Evolutionary conservation across 805 yeast genomes (phyloP).

Genomic region (Torulaspora gathmanii): DNA sequence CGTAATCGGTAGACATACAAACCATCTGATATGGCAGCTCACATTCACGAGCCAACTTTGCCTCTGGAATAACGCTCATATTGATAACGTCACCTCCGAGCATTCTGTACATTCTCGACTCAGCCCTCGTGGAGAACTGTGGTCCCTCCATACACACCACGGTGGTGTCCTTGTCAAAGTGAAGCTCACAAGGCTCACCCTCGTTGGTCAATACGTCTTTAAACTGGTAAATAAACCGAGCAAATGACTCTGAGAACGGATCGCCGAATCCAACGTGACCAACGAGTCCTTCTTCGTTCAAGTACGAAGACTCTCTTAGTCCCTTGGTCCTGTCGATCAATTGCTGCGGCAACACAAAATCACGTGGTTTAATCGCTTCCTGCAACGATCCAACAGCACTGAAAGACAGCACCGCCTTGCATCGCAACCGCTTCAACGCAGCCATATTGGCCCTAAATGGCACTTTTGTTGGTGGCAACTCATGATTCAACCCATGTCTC

Average conservation of each 20-base stretch:
- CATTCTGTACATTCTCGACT: conserved; percentile 74
- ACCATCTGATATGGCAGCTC: conserved; percentile 96
- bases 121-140: conserved; percentile 94
- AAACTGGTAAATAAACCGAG: conserved; percentile 56
- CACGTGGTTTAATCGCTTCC: conserved; percentile 85
- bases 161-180: conserved; percentile 65
- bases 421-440: conserved; percentile 84
- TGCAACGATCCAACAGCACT: conserved; percentile 95
- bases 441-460: conserved; percentile 95
- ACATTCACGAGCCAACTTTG: conserved; percentile 94
- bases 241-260: conserved; percentile 80
- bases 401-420: conserved; percentile 83
- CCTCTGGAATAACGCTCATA: conserved; percentile 97
- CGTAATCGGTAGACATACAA: conserved; percentile 98
- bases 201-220: conserved; percentile 49
- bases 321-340: conserved; percentile 97
- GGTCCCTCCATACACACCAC: conserved; percentile 99
- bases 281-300: conserved; percentile 81
- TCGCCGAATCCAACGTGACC: conserved; percentile 98
- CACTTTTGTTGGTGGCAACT: conserved; percentile 83
- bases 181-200: conserved; percentile 61
- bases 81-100: conserved; percentile 96
- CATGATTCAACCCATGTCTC: conserved; percentile 90
- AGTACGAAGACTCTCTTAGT: conserved; percentile 81
- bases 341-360: conserved; percentile 95